These are phyloP conservation scores for Arthrocladium fulminans DNA, from an alignment of 2,329 filamentous ascomycete genomes.

Conservation along the genomic window DNA sequence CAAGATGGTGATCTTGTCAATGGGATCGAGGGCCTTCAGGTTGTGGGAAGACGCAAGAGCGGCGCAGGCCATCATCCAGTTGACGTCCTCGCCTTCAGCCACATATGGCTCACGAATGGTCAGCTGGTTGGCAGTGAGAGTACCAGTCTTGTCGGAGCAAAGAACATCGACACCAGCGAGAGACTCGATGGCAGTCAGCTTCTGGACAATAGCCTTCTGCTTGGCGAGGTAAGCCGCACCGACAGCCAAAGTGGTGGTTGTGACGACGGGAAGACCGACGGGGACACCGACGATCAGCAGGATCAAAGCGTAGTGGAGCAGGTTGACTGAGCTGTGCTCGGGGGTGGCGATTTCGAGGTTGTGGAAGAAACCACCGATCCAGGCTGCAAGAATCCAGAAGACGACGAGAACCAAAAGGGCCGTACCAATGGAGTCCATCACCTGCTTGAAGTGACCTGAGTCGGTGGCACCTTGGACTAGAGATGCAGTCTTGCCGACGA, in stretches of 20 bases:
- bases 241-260: conserved; percentile 67
- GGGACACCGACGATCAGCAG: conserved; percentile 70
- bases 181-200: conserved; percentile 69
- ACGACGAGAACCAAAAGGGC: conserved; percentile 65
- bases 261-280: conserved; percentile 70
- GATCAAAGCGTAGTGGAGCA: conserved; percentile 61
- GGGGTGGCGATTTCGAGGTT: conserved; percentile 55
- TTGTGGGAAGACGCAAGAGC: conserved; percentile 71
- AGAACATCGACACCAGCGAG: conserved; percentile 68
- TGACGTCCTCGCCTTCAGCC: conserved; percentile 65
- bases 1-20: conserved; percentile 70
- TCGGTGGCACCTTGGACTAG: conserved; percentile 68
- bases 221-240: conserved; percentile 68
- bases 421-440: conserved; percentile 75
- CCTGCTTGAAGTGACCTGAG: conserved; percentile 70
- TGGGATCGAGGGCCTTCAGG: conserved; percentile 67
- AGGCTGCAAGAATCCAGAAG: conserved; percentile 64
- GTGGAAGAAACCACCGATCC: conserved; percentile 73
- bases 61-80: conserved; percentile 78
- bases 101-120: conserved; percentile 70
- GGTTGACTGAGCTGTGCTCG: conserved; percentile 50
- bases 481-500: conserved; percentile 66
- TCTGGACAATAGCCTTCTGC: conserved; percentile 71
- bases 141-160: conserved; percentile 76
- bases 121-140: conserved; percentile 65